A percentile compares a stretch with the other conserved stretches of the same genome.
These are phyloP conservation scores for Termitomyces sp. DNA, from an alignment of 768 basidiomycete species.

Conservation along the genomic window DNA sequence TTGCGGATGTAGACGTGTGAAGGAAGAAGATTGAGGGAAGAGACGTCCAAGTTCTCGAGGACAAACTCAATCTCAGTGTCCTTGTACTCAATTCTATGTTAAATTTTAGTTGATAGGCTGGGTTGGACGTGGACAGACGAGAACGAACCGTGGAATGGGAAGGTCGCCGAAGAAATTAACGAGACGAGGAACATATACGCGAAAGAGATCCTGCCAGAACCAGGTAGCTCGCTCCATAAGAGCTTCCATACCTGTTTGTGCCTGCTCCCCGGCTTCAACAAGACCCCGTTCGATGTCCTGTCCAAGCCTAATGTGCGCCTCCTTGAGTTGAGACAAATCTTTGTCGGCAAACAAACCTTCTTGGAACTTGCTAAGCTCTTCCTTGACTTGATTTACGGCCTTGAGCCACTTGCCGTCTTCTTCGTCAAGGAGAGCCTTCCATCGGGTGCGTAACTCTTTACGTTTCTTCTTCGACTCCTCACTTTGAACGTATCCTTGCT, in stretches of 20 bases:
- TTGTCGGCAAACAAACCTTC: conserved; percentile 42
- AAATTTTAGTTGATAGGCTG: not conserved
- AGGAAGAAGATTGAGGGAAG: conserved; percentile 61
- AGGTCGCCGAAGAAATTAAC: conserved; percentile 51
- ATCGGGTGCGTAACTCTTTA: conserved; percentile 43
- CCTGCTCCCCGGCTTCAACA: conserved; percentile 29
- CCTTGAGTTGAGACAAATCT: conserved; percentile 42
- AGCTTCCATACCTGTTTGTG: conserved; percentile 42
- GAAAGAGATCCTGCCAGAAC: conserved; percentile 82
- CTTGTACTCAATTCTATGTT: conserved; percentile 61
- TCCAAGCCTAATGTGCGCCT: conserved; percentile 46
- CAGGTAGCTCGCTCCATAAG: conserved; percentile 62
- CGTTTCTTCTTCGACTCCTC: conserved; percentile 41
- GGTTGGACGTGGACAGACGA: not conserved
- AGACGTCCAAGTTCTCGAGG: conserved; percentile 70
- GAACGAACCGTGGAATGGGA: conserved; percentile 64
- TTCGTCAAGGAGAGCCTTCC: conserved; percentile 44
- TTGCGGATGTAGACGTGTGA: conserved; percentile 71
- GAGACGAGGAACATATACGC: conserved; percentile 67
- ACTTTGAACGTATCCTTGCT: conserved; percentile 49
- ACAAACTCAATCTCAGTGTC: conserved; percentile 69
- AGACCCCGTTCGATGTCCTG: conserved; percentile 43
- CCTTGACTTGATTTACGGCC: conserved; percentile 42
- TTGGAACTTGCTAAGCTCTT: conserved; percentile 41
- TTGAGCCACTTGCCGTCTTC: conserved; percentile 50